Conservation (phyloP, 2,329 filamentous ascomycete genomes). For the Cladosporium oxysporum region DNA sequence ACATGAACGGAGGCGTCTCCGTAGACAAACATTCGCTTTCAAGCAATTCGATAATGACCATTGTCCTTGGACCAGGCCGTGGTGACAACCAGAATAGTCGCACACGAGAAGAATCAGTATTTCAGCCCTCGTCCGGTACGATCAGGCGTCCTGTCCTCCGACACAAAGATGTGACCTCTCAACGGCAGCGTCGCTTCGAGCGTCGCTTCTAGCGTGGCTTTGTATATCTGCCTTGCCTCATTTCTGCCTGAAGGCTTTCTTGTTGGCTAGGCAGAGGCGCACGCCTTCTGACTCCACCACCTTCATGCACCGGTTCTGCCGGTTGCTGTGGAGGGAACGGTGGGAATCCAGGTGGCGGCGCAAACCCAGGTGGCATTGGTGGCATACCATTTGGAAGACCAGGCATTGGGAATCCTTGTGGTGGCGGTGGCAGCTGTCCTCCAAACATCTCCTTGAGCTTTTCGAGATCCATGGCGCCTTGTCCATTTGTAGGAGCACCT, state of each 20-base stretch:
- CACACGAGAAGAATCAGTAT: not conserved
- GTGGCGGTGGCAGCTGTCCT: slow-evolving; percentile 33
- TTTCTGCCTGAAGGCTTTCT: slow-evolving; percentile 77
- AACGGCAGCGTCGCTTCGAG: no score
- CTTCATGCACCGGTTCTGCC: slow-evolving; percentile 8
- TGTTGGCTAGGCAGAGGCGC: slow-evolving; percentile 80
- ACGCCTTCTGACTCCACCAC: slow-evolving; percentile 53
- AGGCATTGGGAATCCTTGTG: slow-evolving; percentile 27
- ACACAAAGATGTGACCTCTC: not conserved
- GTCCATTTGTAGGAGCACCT: slow-evolving; percentile 29
- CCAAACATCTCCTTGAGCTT: slow-evolving; percentile 36
- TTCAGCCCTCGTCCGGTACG: not conserved
- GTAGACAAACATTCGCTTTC: not conserved
- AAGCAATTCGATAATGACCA: no score
- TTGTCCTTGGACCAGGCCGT: not conserved
- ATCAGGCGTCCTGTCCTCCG: not conserved
- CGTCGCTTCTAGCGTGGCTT: slow-evolving; percentile 37
- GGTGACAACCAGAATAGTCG: not conserved
- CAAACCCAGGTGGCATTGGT: slow-evolving; percentile 33
- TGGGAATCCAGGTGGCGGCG: slow-evolving; percentile 39
- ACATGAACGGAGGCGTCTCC: not conserved
- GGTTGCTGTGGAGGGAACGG: slow-evolving; percentile 31
- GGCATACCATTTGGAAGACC: slow-evolving; percentile 26
- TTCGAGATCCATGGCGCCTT: slow-evolving; percentile 33
- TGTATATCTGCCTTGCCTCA: slow-evolving; percentile 58